phyloP scores from a whole-genome alignment of 139 green algal species.

The Chlamydomonas asymmetrica region DNA sequence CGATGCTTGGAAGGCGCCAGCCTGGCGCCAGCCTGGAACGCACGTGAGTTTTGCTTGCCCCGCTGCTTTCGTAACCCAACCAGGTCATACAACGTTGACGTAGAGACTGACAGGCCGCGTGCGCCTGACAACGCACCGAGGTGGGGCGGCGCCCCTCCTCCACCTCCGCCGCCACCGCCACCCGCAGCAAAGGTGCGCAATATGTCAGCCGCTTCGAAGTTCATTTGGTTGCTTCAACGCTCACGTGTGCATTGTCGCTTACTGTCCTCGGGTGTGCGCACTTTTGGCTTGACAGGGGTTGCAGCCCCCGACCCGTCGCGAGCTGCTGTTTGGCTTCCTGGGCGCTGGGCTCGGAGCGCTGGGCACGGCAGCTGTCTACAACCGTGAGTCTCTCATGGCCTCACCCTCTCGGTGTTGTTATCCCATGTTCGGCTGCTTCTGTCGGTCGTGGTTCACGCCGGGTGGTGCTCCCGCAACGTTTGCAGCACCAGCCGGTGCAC shows the following conservation, averaged over 20 bases:
- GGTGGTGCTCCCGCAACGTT: too few species aligned
- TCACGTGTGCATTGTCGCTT: not conserved
- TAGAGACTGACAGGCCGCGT: conserved; percentile 8
- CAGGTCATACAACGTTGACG: conserved; percentile 8
- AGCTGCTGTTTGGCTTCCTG: conserved; percentile 27
- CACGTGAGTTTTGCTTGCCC: not conserved
- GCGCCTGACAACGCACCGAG: conserved; percentile 14
- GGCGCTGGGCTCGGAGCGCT: conserved; percentile 17
- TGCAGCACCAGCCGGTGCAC: too few species aligned
- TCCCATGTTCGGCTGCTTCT: too few species aligned
- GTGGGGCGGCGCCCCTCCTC: not conserved
- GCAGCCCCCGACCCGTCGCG: conserved; percentile 13
- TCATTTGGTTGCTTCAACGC: not conserved
- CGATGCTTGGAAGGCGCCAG: too few species aligned
- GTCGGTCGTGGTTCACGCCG: too few species aligned
- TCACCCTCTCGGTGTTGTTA: too few species aligned
- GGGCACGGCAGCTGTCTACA: conserved; percentile 20
- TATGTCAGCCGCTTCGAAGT: not conserved
- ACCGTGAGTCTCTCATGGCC: conserved; percentile 20
- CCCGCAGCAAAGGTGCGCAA: not conserved
- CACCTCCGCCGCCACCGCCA: conserved; percentile 20
- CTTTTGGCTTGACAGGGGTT: not conserved
- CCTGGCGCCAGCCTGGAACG: too few species aligned
- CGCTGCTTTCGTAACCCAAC: not conserved
- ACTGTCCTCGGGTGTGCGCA: not conserved